phyloP scores from a whole-genome alignment of 139 green algal genomes.

The Tetradesmus lagerheimii region DNA sequence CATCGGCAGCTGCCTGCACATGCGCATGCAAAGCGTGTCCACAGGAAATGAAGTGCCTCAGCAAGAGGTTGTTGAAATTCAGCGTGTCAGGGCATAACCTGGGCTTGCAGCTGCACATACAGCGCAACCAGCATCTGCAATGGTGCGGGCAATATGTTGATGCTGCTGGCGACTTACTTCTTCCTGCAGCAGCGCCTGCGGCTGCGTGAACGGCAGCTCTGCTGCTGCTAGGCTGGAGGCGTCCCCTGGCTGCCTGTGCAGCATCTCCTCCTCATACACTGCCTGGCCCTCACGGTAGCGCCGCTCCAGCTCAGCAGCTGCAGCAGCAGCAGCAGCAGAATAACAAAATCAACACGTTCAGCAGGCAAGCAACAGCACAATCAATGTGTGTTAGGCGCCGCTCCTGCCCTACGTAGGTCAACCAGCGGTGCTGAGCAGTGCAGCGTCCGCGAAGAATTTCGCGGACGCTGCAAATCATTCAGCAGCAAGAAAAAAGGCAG shows the following conservation, averaged over 20 bases:
- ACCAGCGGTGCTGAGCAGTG: too few species aligned
- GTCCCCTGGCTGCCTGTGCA: slow-evolving; percentile 71
- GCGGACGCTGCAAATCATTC: neutral
- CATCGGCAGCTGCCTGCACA: neutral
- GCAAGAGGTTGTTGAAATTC: neutral
- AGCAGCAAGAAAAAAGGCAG: neutral
- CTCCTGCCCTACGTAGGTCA: too few species aligned
- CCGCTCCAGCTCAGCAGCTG: slow-evolving; percentile 57
- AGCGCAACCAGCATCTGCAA: too few species aligned
- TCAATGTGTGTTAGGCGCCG: too few species aligned
- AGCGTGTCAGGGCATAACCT: too few species aligned
- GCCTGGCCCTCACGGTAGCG: slow-evolving; percentile 70
- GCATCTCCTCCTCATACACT: slow-evolving; percentile 86
- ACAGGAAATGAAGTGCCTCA: neutral
- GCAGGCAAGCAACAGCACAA: too few species aligned
- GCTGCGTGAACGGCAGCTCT: neutral
- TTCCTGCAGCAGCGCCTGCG: slow-evolving; percentile 22
- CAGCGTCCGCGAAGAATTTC: too few species aligned
- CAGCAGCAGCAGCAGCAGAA: neutral
- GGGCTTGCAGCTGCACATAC: too few species aligned
- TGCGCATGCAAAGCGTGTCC: neutral
- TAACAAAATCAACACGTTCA: too few species aligned
- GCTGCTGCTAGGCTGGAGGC: slow-evolving; percentile 11
- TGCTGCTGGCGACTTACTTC: neutral
- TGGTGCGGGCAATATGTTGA: too few species aligned